phyloP scores from a whole-genome alignment of 345 rosid species.

The Eucalyptus albens region DNA sequence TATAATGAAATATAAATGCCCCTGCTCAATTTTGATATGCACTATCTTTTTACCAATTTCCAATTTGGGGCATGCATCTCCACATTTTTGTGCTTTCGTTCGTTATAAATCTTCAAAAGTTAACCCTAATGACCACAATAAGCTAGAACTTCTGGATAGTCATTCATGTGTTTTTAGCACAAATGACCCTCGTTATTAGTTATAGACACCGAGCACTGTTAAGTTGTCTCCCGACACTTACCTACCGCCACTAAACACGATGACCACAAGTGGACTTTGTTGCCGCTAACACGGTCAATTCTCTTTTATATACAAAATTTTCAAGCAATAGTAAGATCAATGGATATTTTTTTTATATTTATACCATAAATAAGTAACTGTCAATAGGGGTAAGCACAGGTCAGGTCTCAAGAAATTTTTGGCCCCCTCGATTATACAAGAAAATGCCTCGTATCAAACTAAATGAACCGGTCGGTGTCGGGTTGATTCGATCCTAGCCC shows the following conservation, averaged over 20 bases:
- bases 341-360: no score
- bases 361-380: not conserved
- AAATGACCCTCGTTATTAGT: not conserved
- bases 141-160: not conserved
- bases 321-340: not conserved
- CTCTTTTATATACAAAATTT: not conserved
- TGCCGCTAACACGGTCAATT: not conserved
- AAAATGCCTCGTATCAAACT: rapidly evolving
- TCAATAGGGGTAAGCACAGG: not conserved
- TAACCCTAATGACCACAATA: no score
- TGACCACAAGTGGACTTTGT: not conserved
- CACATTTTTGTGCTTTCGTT: not conserved
- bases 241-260: not conserved
- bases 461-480: not conserved
- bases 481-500: not conserved
- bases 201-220: no score
- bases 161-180: not conserved
- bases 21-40: not conserved
- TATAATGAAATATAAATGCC: no score
- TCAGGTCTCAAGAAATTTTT: not conserved
- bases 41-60: no score
- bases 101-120: not conserved
- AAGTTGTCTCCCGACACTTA: not conserved
- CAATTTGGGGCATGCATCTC: not conserved
- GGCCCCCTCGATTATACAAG: rapidly evolving